Percentiles rank a stretch among this genome's conserved stretches.
Conservation (phyloP, 1,284 basidiomycete genomes). For the Sparassis latifolia region DNA sequence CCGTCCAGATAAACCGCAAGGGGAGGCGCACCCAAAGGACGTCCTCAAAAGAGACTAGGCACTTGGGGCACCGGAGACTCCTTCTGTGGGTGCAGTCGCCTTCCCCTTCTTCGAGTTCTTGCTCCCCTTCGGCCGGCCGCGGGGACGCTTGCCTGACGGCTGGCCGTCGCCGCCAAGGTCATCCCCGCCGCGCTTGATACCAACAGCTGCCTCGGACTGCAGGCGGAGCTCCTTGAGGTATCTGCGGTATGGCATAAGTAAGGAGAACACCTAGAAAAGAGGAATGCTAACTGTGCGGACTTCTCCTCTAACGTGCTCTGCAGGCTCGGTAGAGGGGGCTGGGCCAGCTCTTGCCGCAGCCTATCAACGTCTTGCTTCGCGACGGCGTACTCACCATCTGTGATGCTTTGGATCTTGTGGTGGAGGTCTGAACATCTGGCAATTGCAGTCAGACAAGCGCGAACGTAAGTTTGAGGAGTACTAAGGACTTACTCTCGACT, state of each 20-base stretch:
- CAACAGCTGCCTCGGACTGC: slow-evolving; percentile 17
- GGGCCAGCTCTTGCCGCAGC: slow-evolving; percentile 66
- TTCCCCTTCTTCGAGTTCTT: slow-evolving; percentile 26
- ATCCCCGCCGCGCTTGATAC: slow-evolving; percentile 25
- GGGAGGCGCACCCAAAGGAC: too few species aligned
- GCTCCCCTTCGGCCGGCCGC: slow-evolving; percentile 40
- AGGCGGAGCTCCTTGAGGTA: slow-evolving; percentile 34
- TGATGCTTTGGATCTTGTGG: slow-evolving; percentile 54
- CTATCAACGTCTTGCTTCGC: slow-evolving; percentile 72
- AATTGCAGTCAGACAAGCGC: background rate
- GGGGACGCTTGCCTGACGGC: slow-evolving; percentile 31
- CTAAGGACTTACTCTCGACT: slow-evolving; percentile 51
- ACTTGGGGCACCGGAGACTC: background rate
- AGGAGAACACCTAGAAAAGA: background rate
- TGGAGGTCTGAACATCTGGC: slow-evolving; percentile 56
- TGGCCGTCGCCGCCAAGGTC: slow-evolving; percentile 24
- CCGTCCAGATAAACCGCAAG: too few species aligned
- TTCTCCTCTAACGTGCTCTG: slow-evolving; percentile 71
- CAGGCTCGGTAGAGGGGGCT: slow-evolving; percentile 60
- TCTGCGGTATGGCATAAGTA: slow-evolving; percentile 13
- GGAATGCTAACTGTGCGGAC: slow-evolving; percentile 44
- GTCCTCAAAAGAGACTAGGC: too few species aligned
- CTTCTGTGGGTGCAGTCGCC: background rate
- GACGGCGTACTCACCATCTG: slow-evolving; percentile 65
- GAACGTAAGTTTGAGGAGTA: background rate